Evolutionary conservation across 2,329 filamentous ascomycete genomes (phyloP).

Genomic region (Alternaria viburni): DNA sequence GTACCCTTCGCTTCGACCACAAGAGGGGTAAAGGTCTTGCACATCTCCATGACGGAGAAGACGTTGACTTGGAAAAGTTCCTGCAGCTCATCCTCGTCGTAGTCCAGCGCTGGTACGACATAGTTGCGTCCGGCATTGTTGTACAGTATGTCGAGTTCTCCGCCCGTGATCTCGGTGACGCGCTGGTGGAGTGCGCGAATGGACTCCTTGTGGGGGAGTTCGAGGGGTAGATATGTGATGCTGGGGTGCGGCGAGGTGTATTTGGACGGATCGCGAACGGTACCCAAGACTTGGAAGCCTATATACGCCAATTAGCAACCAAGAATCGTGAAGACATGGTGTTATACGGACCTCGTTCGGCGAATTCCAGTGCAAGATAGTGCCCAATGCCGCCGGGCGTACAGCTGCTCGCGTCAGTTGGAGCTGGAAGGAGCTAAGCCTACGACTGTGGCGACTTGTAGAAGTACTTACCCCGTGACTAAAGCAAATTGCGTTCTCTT

Average conservation of each 20-base stretch:
- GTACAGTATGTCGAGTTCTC: constrained; percentile 62
- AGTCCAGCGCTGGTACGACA: constrained; percentile 63
- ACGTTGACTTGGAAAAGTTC: constrained; percentile 55
- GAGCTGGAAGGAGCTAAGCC: not conserved
- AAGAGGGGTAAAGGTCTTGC: constrained; percentile 62
- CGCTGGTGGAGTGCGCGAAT: constrained; percentile 56
- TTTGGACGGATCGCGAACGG: constrained; percentile 58
- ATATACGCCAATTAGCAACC: not conserved
- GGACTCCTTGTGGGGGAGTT: constrained; percentile 59
- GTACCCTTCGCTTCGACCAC: constrained; percentile 55
- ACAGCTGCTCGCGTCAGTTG: constrained; percentile 46
- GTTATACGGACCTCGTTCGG: constrained; percentile 47
- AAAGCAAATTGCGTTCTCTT: constrained; percentile 38
- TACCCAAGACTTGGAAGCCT: constrained; percentile 64
- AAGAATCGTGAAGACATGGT: not conserved
- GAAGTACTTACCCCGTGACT: constrained; percentile 44
- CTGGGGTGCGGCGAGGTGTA: constrained; percentile 57
- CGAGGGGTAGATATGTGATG: constrained; percentile 62
- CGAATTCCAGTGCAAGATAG: constrained; percentile 64
- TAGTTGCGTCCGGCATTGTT: constrained; percentile 66
- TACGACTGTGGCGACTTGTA: not conserved
- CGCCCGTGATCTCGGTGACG: constrained; percentile 54
- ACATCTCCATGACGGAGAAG: constrained; percentile 64
- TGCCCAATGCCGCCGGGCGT: constrained; percentile 65
- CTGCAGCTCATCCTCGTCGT: constrained; percentile 48